Evolutionary conservation across 1,139 yeast species (phyloP), one percentile per base, ranked within the genome.

Genomic region (Ashbya aceris): DNA sequence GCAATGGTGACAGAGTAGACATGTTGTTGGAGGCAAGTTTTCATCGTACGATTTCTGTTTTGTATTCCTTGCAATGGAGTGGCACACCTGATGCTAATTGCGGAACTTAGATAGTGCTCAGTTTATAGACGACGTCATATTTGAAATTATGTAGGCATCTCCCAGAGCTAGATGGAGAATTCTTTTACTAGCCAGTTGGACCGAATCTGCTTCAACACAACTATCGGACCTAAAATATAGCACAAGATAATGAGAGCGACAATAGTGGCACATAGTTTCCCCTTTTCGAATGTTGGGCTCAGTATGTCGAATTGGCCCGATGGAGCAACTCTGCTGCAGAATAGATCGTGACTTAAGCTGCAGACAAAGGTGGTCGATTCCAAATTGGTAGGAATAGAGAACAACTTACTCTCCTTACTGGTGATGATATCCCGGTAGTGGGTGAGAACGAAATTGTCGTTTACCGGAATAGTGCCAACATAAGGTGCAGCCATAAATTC

Each of bases 311-410:
- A 89, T 40, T 87, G 84, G 42, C 76, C 74, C 0, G 96, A 85
- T 1, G 97, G 96, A 42, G 83, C 76, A 17, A 83, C 70, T 41
- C 78, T 69, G 1, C 93, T 80, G 58, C 89, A 84, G 65, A 83
- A 89, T 14, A 83, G 63, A 57, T 85, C 95, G 33, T 70, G 66
- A 30, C 85, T 86, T 41, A 74, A 66, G 20, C 76, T 73, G 49
- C 93, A 80, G 1, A 87, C 73, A 30, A 83, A 69, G 2, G 82
- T 69, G 0, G 97, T 86, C 1, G 95, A 83, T 61, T 91, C 98
- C 45, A 86, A 67, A 37, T 76, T 71, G 0, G 96, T 82, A 1
- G 91, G 77, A 29, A 70, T 65, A 1, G 84, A 69, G 23, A 78
- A 61, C 2, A 80, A 56, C 12, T 59, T 40, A 2, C 58, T 49